Conservation (phyloP, 768 basidiomycete species). For the Mycena albidolilacea region DNA sequence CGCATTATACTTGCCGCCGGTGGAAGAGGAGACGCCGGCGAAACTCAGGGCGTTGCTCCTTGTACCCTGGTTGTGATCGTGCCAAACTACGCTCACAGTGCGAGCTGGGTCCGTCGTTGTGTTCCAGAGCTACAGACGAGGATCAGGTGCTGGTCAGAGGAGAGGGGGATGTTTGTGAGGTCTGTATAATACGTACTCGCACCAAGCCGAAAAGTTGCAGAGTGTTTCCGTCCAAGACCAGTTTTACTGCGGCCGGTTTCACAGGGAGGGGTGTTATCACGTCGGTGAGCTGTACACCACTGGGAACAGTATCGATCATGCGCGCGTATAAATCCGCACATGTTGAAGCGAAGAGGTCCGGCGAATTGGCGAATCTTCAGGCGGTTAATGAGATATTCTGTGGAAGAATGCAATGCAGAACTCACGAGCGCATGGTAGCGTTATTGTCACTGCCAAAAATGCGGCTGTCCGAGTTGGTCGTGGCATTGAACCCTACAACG, state of each 20-base stretch:
- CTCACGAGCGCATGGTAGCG: constrained; percentile 25
- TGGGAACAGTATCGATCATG: constrained; percentile 34
- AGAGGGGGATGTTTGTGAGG: too few relatives aligned
- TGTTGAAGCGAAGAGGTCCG: constrained; percentile 15
- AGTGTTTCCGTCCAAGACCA: neutral
- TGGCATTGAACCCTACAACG: constrained; percentile 24
- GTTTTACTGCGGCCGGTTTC: constrained; percentile 1
- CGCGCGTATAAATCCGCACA: constrained; percentile 29
- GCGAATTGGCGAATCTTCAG: constrained; percentile 23
- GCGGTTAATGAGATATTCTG: neutral
- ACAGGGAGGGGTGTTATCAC: constrained; percentile 25
- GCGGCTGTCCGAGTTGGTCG: constrained; percentile 34
- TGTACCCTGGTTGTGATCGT: neutral
- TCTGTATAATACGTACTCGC: neutral
- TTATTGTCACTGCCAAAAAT: constrained; percentile 32
- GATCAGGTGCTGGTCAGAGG: neutral
- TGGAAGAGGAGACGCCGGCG: neutral
- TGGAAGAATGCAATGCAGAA: neutral
- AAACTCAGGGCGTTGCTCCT: neutral
- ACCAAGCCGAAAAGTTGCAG: neutral
- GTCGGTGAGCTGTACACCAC: constrained; percentile 26
- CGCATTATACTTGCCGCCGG: neutral
- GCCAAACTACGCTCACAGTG: neutral
- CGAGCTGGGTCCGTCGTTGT: neutral
- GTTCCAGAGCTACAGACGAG: neutral